A percentile compares a stretch with the other conserved stretches of the same genome.
Conservation (phyloP, 2,329 filamentous ascomycete species). For the Colletotrichum echinochloae region DNA sequence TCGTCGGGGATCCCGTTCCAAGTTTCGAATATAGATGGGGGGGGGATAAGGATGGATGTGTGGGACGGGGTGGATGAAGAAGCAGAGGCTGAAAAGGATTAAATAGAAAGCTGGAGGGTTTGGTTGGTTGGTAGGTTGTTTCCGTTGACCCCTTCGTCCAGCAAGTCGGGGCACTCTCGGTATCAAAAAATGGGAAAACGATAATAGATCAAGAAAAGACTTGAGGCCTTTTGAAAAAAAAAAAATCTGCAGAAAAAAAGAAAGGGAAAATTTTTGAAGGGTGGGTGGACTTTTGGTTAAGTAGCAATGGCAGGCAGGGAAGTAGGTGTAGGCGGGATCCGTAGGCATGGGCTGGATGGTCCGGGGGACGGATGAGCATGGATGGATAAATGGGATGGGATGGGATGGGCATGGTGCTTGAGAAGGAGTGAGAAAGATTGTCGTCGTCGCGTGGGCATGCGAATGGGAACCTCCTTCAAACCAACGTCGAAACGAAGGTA, state of each 20-base stretch:
- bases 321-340: conserved; percentile 14
- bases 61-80: conserved; percentile 9
- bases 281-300: conserved; percentile 42
- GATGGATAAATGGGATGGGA: too few relatives aligned
- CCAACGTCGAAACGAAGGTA: conserved; percentile 39
- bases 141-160: conserved; percentile 15
- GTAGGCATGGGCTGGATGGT: conserved; percentile 25
- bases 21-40: not conserved
- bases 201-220: conserved; percentile 3
- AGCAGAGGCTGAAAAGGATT: conserved; percentile 18
- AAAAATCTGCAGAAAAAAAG: conserved; percentile 33
- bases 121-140: not conserved
- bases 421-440: conserved; percentile 21
- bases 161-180: conserved; percentile 18
- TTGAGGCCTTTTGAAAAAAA: conserved; percentile 11
- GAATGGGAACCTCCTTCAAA: conserved; percentile 43
- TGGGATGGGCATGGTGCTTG: not conserved
- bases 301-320: conserved; percentile 25
- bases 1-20: conserved; percentile 36
- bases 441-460: conserved; percentile 37
- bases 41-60: not conserved
- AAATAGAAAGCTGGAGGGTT: conserved; percentile 12
- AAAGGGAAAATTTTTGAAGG: conserved; percentile 12
- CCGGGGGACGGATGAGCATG: conserved; percentile 22
- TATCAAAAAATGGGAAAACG: conserved; percentile 26